These are phyloP conservation scores for Tinospora cordifolia DNA, from an alignment of 164 flowering plant genomes.

Conservation along the genomic window DNA sequence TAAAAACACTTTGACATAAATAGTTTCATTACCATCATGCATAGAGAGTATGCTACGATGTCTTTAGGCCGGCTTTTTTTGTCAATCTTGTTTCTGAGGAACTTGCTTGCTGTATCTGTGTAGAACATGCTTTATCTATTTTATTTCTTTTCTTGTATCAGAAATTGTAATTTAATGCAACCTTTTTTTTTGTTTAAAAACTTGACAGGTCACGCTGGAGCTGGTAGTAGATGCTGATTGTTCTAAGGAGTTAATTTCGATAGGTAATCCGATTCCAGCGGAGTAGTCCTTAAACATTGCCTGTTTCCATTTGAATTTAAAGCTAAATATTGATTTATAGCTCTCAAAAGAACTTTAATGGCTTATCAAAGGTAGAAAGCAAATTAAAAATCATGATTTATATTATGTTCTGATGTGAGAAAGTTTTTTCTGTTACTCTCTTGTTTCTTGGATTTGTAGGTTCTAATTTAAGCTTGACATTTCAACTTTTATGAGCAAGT, in stretches of 20 bases:
- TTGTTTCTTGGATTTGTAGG: too few relatives aligned
- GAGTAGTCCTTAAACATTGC: neutral
- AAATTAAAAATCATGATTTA: too few relatives aligned
- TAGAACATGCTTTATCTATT: neutral
- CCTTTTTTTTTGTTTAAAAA: neutral
- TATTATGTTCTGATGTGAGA: too few relatives aligned
- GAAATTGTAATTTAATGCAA: neutral
- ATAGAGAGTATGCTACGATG: neutral
- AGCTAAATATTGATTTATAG: neutral
- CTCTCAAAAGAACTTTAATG: too few relatives aligned
- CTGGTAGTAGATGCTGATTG: constrained; percentile 33
- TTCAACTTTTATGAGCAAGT: too few relatives aligned
- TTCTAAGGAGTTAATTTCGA: constrained; percentile 30
- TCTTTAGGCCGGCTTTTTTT: neutral
- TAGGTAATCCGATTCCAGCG: constrained; percentile 30
- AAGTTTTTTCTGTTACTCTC: too few relatives aligned
- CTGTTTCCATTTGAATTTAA: neutral
- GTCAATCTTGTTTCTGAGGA: neutral
- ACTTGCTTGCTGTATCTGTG: neutral
- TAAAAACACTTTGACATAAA: neutral
- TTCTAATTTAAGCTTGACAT: too few relatives aligned
- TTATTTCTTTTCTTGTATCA: neutral
- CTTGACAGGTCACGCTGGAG: constrained; percentile 65
- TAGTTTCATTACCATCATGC: neutral
- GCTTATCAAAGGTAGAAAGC: too few relatives aligned